A percentile compares a stretch with the other conserved stretches of the same genome.
These are phyloP conservation scores for Sphaerobolus stellatus DNA, from an alignment of 1,284 basidiomycete species.

Conservation along the genomic window DNA sequence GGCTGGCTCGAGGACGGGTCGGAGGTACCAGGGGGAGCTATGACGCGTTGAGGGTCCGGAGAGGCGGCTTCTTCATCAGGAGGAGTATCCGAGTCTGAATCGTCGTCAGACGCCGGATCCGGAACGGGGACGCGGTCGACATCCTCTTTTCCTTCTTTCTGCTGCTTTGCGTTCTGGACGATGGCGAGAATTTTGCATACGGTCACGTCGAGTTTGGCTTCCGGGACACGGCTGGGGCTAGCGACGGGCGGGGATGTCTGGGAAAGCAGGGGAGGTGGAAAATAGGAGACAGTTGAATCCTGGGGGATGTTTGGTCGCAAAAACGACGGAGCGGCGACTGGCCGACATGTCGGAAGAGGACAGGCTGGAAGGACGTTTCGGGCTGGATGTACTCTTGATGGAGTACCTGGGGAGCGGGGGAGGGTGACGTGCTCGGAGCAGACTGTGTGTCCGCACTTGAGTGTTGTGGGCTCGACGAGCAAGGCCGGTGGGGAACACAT, in stretches of 20 bases:
- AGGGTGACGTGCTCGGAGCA: conserved; percentile 40
- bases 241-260: conserved; percentile 14
- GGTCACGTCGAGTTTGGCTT: conserved; percentile 54
- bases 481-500: conserved; percentile 36
- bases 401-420: conserved; percentile 19
- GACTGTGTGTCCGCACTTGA: conserved; percentile 57
- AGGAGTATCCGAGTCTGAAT: conserved; percentile 20
- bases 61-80: conserved; percentile 22
- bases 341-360: conserved; percentile 34
- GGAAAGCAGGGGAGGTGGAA: conserved; percentile 23
- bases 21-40: neutral
- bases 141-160: conserved; percentile 6
- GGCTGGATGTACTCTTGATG: conserved; percentile 2
- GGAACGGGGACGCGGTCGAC: conserved; percentile 3
- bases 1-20: conserved; percentile 14
- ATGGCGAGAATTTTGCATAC: conserved; percentile 60
- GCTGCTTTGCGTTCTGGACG: conserved; percentile 30
- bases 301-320: conserved; percentile 28
- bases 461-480: conserved; percentile 47
- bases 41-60: conserved; percentile 4
- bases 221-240: conserved; percentile 17
- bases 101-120: conserved; percentile 14
- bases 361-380: conserved; percentile 27
- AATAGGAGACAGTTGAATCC: conserved; percentile 36
- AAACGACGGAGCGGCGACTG: conserved; percentile 20